These are phyloP conservation scores for Aspergillus sp. DNA, from an alignment of 2,329 filamentous ascomycete species.

Conservation along the genomic window DNA sequence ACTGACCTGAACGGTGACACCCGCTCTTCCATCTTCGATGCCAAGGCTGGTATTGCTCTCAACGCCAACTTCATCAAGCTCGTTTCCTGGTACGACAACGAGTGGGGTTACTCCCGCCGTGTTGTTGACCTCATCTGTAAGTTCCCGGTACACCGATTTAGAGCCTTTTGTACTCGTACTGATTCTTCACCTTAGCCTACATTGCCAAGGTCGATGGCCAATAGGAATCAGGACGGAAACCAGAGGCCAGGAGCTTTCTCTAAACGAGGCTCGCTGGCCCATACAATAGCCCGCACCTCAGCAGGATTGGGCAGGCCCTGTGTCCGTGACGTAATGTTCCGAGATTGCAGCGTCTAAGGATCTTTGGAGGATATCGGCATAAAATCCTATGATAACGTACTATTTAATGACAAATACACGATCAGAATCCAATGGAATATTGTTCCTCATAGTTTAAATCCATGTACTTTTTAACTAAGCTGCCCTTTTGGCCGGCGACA, in stretches of 20 bases:
- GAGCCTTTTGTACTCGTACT: constrained; percentile 17
- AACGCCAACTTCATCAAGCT: constrained; percentile 99
- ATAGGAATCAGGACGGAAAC: constrained; percentile 39
- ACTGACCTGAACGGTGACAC: constrained; percentile 89
- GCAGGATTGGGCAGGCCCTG: constrained; percentile 11
- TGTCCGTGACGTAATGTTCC: constrained; percentile 5
- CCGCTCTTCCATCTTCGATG: constrained; percentile 97
- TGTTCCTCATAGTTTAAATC: background rate
- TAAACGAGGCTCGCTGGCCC: constrained; percentile 22
- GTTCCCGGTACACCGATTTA: constrained; percentile 14
- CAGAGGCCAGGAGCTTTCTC: constrained; percentile 35
- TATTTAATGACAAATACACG: constrained; percentile 29
- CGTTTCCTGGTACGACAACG: constrained; percentile 98
- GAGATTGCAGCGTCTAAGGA: constrained; percentile 8
- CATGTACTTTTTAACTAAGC: background rate
- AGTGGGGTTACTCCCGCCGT: constrained; percentile 99
- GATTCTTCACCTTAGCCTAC: constrained; percentile 57
- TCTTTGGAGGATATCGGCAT: constrained; percentile 14
- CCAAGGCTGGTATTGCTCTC: constrained; percentile 97
- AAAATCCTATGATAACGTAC: constrained; percentile 28
- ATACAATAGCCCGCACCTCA: constrained; percentile 7
- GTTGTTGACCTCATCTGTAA: constrained; percentile 70
- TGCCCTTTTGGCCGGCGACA: background rate
- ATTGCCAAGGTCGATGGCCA: constrained; percentile 71
- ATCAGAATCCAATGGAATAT: background rate